Evolutionary conservation across 768 basidiomycete species (phyloP).

Genomic region (Calocybe indica): DNA sequence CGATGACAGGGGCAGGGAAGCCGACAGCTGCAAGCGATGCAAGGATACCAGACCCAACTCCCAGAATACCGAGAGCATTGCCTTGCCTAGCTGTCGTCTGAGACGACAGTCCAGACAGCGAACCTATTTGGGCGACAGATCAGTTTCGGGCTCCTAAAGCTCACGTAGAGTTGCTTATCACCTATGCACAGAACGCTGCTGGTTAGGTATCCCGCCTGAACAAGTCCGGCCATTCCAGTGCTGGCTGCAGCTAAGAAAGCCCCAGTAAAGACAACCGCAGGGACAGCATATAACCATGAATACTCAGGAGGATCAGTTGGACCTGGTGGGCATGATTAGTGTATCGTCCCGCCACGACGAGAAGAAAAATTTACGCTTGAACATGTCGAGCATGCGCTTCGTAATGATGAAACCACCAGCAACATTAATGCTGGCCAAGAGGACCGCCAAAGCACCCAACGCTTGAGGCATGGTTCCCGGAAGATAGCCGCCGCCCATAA

Average conservation of each 20-base stretch:
- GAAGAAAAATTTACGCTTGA: slow-evolving; percentile 53
- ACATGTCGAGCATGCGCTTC: slow-evolving; percentile 92
- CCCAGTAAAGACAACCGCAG: slow-evolving; percentile 76
- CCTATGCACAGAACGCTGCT: slow-evolving; percentile 86
- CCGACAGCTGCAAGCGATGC: slow-evolving; percentile 81
- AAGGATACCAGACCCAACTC: slow-evolving; percentile 76
- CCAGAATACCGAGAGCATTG: slow-evolving; percentile 84
- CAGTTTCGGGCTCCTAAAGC: not conserved
- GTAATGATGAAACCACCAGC: slow-evolving; percentile 87
- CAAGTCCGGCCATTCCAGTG: slow-evolving; percentile 80
- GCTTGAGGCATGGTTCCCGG: slow-evolving; percentile 78
- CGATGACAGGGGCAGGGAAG: slow-evolving; percentile 67
- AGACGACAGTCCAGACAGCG: slow-evolving; percentile 73
- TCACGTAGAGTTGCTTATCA: slow-evolving; percentile 14
- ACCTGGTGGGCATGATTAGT: slow-evolving; percentile 32
- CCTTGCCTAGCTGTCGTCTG: slow-evolving; percentile 82
- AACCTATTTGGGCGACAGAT: slow-evolving; percentile 36
- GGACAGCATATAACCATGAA: slow-evolving; percentile 75
- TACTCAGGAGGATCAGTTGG: slow-evolving; percentile 86
- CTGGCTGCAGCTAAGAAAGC: slow-evolving; percentile 79
- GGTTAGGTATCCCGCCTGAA: slow-evolving; percentile 83
- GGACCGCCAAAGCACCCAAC: slow-evolving; percentile 78
- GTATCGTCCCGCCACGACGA: not conserved
- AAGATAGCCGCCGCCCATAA: slow-evolving; percentile 86
- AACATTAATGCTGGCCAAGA: slow-evolving; percentile 84